Evolutionary conservation across 805 yeast species (phyloP).

Genomic region (Candida coquimbonensis): DNA sequence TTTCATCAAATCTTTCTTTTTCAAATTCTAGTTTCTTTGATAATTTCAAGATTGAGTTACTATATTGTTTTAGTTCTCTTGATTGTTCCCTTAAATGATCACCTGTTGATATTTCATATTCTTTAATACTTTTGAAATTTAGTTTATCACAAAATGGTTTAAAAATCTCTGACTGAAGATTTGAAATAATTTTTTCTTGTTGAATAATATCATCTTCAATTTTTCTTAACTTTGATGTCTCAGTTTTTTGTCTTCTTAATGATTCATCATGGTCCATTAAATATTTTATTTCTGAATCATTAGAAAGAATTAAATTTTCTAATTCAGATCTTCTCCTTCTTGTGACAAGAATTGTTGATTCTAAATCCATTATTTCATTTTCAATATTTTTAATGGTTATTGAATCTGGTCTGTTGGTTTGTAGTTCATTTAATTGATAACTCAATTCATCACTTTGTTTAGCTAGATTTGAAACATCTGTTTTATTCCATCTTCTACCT

Average conservation of each 20-base stretch:
- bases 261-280: constrained; percentile 32
- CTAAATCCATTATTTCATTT: constrained; percentile 46
- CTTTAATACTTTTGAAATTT: constrained; percentile 49
- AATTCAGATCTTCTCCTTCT: constrained; percentile 38
- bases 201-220: constrained; percentile 21
- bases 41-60: constrained; percentile 54
- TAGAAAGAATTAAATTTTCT: constrained; percentile 39
- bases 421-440: constrained; percentile 35
- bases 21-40: constrained; percentile 62
- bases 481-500: constrained; percentile 67
- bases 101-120: constrained; percentile 68
- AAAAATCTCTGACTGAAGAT: constrained; percentile 41
- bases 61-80: constrained; percentile 53
- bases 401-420: constrained; percentile 43
- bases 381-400: constrained; percentile 48
- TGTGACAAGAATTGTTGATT: constrained; percentile 37
- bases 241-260: constrained; percentile 19
- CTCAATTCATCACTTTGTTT: constrained; percentile 44
- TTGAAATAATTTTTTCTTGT: constrained; percentile 24
- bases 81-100: constrained; percentile 45
- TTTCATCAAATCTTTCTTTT: constrained; percentile 47
- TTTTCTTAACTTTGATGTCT: constrained; percentile 19
- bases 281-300: constrained; percentile 43
- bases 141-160: constrained; percentile 46
- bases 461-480: constrained; percentile 49